These are phyloP conservation scores for Mycena alexandri DNA, from an alignment of 768 basidiomycete species.

Conservation along the genomic window DNA sequence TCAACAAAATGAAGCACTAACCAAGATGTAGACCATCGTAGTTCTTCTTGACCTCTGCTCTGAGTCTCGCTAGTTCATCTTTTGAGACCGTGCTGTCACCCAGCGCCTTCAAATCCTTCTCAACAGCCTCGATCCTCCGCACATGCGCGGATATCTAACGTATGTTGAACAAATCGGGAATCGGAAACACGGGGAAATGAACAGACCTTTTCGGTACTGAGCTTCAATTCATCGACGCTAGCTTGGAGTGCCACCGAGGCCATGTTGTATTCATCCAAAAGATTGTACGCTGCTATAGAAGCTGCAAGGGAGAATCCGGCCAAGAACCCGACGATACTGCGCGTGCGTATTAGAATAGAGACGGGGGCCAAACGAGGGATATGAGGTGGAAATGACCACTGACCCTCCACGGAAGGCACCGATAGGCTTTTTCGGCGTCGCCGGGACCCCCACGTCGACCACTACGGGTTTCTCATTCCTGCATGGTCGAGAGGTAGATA, in stretches of 20 bases:
- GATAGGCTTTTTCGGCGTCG: slow-evolving; percentile 78
- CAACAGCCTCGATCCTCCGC: slow-evolving; percentile 85
- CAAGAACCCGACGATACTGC: slow-evolving; percentile 85
- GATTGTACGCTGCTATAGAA: slow-evolving; percentile 86
- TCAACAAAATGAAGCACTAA: slow-evolving; percentile 47
- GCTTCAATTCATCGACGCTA: slow-evolving; percentile 88
- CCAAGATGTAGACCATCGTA: slow-evolving; percentile 88
- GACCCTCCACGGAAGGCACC: slow-evolving; percentile 80
- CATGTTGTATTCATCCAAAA: slow-evolving; percentile 90
- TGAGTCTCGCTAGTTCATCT: slow-evolving; percentile 81
- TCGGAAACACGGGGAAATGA: background rate
- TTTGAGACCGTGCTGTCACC: slow-evolving; percentile 75
- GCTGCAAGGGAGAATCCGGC: slow-evolving; percentile 94
- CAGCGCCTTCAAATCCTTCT: slow-evolving; percentile 88
- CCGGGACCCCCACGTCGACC: slow-evolving; percentile 67
- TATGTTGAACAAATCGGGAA: background rate
- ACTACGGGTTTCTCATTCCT: slow-evolving; percentile 63
- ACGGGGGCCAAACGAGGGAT: background rate
- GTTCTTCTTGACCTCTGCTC: slow-evolving; percentile 88
- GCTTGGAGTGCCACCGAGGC: slow-evolving; percentile 90
- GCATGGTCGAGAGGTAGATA: slow-evolving; percentile 59
- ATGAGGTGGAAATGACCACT: slow-evolving; percentile 30
- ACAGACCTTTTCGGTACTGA: slow-evolving; percentile 83
- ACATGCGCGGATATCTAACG: slow-evolving; percentile 85
- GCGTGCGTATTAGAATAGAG: slow-evolving; percentile 24